Conservation (phyloP, 768 basidiomycete genomes). For the Boletus tomentosulus region DNA sequence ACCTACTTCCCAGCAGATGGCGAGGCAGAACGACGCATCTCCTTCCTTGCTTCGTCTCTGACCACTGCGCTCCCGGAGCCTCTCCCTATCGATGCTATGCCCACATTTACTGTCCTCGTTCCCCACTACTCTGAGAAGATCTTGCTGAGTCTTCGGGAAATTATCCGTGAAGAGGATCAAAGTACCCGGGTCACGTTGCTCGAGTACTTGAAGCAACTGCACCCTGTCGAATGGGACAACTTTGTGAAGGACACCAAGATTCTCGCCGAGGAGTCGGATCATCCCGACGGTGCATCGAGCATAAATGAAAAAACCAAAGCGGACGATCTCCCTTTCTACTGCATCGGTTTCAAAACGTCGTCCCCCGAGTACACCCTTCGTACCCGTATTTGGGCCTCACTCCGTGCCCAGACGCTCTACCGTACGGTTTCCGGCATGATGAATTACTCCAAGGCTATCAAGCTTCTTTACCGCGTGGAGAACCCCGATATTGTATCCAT, state of each 20-base stretch:
- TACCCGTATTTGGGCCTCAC: constrained; percentile 98
- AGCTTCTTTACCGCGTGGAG: constrained; percentile 96
- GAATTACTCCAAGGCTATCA: constrained; percentile 99
- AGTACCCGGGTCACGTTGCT: constrained; percentile 95
- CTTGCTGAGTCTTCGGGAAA: constrained; percentile 91
- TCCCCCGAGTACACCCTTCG: constrained; percentile 98
- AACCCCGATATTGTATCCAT: constrained; percentile 96
- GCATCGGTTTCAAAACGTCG: constrained; percentile 98
- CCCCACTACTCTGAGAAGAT: constrained; percentile 99
- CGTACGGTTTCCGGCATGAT: constrained; percentile 99
- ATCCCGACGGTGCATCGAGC: constrained; percentile 44
- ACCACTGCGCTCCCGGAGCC: constrained; percentile 95
- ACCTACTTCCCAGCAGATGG: constrained; percentile 93
- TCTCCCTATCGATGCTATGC: constrained; percentile 96
- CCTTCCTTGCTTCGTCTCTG: constrained; percentile 97
- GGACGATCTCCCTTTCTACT: constrained; percentile 98
- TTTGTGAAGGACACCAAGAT: constrained; percentile 99
- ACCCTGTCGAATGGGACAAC: constrained; percentile 99
- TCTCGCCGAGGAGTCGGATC: constrained; percentile 82
- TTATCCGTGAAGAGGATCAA: constrained; percentile 96
- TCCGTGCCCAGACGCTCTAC: constrained; percentile 97
- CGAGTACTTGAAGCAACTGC: constrained; percentile 97
- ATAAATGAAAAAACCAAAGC: constrained; percentile 79
- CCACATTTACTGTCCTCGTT: constrained; percentile 98
- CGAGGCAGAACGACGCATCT: constrained; percentile 96